phyloP scores from a whole-genome alignment of 176 grass and related monocot species.

The Avena sativa region DNA sequence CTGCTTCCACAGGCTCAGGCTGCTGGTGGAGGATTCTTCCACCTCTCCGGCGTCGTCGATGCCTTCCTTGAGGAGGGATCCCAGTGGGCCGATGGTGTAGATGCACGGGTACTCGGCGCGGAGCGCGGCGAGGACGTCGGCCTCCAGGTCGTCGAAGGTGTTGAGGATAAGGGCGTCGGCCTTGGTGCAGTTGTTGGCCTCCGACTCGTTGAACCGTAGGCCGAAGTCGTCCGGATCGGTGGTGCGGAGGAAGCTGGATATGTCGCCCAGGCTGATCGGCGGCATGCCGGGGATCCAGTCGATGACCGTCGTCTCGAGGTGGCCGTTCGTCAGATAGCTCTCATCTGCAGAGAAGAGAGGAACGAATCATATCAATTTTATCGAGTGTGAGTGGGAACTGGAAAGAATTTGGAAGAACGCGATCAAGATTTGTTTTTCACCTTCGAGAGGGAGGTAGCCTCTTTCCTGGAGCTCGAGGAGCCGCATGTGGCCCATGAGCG shows the following conservation, averaged over 20 bases:
- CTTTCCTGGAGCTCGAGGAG: background rate
- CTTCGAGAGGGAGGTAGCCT: background rate
- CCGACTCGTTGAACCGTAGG: background rate
- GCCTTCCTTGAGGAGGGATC: background rate
- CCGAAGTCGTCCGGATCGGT: background rate
- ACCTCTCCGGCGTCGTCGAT: background rate
- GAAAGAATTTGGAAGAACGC: too few species aligned
- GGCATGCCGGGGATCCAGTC: background rate
- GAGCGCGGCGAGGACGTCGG: background rate
- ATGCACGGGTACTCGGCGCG: background rate
- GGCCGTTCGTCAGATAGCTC: background rate
- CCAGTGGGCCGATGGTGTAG: background rate
- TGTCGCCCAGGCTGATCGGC: background rate
- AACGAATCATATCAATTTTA: background rate
- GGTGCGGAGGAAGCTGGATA: slow-evolving; percentile 7
- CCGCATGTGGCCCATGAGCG: slow-evolving; percentile 3
- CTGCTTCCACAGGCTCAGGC: background rate
- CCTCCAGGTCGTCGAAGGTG: background rate
- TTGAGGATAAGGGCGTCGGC: background rate
- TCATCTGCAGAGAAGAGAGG: background rate
- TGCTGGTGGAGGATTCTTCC: background rate
- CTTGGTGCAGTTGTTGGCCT: background rate
- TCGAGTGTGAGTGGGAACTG: background rate
- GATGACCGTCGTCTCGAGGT: background rate
- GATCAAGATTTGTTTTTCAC: background rate